Conservation (phyloP, 2,329 filamentous ascomycete species). For the Allantophomopsis lycopodina region DNA sequence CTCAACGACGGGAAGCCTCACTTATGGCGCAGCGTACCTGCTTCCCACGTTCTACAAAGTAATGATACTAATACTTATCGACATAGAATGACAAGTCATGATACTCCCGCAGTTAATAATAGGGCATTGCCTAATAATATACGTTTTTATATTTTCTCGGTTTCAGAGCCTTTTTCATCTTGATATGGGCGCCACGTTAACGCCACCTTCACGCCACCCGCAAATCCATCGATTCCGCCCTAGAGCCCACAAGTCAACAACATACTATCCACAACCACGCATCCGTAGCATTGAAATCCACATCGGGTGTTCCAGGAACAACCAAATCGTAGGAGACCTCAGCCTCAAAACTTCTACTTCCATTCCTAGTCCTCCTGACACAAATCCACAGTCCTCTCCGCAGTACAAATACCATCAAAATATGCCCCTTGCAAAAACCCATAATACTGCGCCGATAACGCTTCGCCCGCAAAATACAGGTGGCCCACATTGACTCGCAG, state of each 20-base stretch:
- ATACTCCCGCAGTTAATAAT: too few species aligned
- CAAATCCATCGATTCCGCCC: not conserved
- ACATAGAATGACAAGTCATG: too few species aligned
- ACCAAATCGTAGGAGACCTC: constrained; percentile 4
- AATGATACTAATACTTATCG: too few species aligned
- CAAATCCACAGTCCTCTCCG: constrained; percentile 26
- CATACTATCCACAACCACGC: constrained; percentile 6
- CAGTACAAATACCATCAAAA: constrained; percentile 38
- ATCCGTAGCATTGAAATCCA: constrained; percentile 3
- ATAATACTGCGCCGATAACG: constrained; percentile 47
- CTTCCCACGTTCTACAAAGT: too few species aligned
- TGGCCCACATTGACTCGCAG: constrained; percentile 47
- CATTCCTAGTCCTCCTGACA: constrained; percentile 7
- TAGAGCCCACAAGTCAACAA: constrained; percentile 5
- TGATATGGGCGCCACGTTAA: too few species aligned
- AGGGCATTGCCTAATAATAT: too few species aligned
- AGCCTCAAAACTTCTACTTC: constrained; percentile 3
- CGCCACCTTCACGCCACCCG: too few species aligned
- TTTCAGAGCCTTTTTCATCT: too few species aligned
- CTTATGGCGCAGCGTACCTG: too few species aligned
- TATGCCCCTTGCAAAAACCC: constrained; percentile 52
- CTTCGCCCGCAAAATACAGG: constrained; percentile 53
- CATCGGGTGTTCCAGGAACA: constrained; percentile 3
- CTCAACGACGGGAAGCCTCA: too few species aligned
- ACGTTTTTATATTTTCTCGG: too few species aligned